A percentile compares a stretch with the other conserved stretches of the same genome.
phyloP scores from a whole-genome alignment of 768 basidiomycete genomes.

The Trametes gibbosa region DNA sequence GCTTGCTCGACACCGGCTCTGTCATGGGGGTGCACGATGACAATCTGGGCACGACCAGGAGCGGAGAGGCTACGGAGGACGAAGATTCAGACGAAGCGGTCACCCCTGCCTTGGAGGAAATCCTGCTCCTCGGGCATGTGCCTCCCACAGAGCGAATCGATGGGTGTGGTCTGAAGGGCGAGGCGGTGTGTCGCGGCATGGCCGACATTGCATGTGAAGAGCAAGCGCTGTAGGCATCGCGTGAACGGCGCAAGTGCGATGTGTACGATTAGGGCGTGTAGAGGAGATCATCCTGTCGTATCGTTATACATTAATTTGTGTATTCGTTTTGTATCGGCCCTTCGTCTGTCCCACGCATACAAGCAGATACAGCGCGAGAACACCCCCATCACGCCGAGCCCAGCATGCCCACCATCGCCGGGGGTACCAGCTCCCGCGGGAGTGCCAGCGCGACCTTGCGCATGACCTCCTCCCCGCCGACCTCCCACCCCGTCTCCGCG shows the following conservation, averaged over 20 bases:
- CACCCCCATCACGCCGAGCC: background rate
- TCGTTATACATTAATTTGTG: background rate
- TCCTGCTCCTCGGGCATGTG: background rate
- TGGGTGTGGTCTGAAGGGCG: background rate
- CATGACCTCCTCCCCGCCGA: constrained; percentile 70
- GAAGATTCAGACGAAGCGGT: constrained; percentile 10
- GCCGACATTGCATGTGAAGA: too few species aligned
- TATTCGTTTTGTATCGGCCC: background rate
- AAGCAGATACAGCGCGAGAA: background rate
- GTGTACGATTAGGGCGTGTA: background rate
- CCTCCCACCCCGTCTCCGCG: constrained; percentile 81
- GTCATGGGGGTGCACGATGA: background rate
- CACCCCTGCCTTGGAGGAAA: constrained; percentile 8
- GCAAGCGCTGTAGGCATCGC: too few species aligned
- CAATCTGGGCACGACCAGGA: background rate
- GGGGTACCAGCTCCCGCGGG: constrained; percentile 13
- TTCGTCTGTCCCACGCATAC: background rate
- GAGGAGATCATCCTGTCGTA: background rate
- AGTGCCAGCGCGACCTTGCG: constrained; percentile 35
- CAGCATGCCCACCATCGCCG: constrained; percentile 1
- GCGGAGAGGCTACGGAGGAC: background rate
- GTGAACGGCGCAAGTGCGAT: background rate
- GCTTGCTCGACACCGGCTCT: too few species aligned
- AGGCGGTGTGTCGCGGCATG: background rate
- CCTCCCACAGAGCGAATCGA: background rate